Evolutionary conservation across 2,329 filamentous ascomycete species (phyloP).

Genomic region (Ceratocystiopsis sp.): DNA sequence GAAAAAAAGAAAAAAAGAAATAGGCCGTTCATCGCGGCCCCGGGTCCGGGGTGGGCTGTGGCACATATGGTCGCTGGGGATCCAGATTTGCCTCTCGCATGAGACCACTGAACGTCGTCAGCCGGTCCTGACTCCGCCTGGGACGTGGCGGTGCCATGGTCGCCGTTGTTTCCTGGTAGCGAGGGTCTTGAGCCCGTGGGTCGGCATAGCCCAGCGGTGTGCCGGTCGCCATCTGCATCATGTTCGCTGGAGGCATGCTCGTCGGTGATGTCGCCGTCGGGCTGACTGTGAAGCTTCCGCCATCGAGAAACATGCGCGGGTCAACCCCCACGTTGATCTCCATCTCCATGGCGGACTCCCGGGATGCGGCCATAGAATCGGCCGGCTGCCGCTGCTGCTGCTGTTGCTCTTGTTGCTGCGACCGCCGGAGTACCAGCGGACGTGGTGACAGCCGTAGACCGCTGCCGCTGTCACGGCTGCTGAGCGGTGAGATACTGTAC

Average conservation of each 20-base stretch:
- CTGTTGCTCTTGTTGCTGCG: not conserved
- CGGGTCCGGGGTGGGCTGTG: conserved; percentile 8
- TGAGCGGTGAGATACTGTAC: conserved; percentile 1
- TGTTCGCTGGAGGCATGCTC: not conserved
- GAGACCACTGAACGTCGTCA: conserved; percentile 36
- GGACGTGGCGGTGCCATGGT: too few species aligned
- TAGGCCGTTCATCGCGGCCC: not conserved
- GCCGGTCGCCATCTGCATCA: not conserved
- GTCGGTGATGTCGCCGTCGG: not conserved
- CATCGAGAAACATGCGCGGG: conserved; percentile 17
- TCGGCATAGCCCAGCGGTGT: too few species aligned
- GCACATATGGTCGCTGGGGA: conserved; percentile 25
- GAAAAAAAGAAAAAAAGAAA: not conserved
- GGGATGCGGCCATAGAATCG: not conserved
- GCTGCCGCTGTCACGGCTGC: not conserved
- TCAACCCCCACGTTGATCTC: conserved; percentile 38
- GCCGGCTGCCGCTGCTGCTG: conserved; percentile 3
- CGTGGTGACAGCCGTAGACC: conserved; percentile 5
- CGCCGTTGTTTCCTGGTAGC: too few species aligned
- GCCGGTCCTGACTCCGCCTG: conserved; percentile 8
- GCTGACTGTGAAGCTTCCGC: not conserved
- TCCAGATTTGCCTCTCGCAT: conserved; percentile 31
- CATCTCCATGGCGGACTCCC: conserved; percentile 24
- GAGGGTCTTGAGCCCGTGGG: too few species aligned
- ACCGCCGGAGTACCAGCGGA: conserved; percentile 4